Percentiles rank a stretch among this genome's conserved stretches.
phyloP scores from a whole-genome alignment of 495 filamentous ascomycete genomes.

The Penicillium soppii region DNA sequence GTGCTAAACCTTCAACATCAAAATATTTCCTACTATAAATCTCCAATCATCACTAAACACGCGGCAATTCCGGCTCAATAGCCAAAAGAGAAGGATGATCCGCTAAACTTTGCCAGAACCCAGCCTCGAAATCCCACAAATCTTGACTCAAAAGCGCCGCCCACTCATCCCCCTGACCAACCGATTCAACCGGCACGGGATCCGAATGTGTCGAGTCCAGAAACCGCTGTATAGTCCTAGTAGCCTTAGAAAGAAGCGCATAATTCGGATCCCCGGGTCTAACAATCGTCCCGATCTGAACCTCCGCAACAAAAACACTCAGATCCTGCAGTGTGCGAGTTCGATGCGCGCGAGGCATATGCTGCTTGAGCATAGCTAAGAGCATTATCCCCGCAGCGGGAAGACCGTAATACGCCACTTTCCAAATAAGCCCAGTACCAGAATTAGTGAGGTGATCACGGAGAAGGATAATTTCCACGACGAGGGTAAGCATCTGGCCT shows the following conservation, averaged over 20 bases:
- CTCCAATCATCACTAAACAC: conserved; percentile 8
- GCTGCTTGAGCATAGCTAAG: conserved; percentile 33
- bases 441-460: conserved; percentile 40
- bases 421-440: conserved; percentile 43
- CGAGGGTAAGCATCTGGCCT: conserved; percentile 34
- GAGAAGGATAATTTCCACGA: conserved; percentile 37
- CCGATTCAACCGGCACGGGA: conserved; percentile 4
- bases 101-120: conserved; percentile 33
- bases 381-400: conserved; percentile 42
- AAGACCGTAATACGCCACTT: conserved; percentile 43
- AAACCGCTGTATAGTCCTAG: conserved; percentile 32
- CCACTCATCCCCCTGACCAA: conserved; percentile 26
- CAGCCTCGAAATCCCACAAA: conserved; percentile 34
- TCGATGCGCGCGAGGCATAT: conserved; percentile 13
- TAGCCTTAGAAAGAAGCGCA: conserved; percentile 28
- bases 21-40: not conserved
- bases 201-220: conserved; percentile 30
- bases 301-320: conserved; percentile 39
- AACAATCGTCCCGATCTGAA: conserved; percentile 36
- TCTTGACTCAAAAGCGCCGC: conserved; percentile 28
- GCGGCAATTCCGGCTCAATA: conserved; percentile 22
- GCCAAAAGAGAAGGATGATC: conserved; percentile 32
- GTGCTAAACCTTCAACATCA: not conserved
- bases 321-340: conserved; percentile 34
- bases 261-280: conserved; percentile 36